Evolutionary conservation across 345 rosid genomes (phyloP), one percentile per base, ranked within the genome.

Genomic region (Mallotus nudiflorus): DNA sequence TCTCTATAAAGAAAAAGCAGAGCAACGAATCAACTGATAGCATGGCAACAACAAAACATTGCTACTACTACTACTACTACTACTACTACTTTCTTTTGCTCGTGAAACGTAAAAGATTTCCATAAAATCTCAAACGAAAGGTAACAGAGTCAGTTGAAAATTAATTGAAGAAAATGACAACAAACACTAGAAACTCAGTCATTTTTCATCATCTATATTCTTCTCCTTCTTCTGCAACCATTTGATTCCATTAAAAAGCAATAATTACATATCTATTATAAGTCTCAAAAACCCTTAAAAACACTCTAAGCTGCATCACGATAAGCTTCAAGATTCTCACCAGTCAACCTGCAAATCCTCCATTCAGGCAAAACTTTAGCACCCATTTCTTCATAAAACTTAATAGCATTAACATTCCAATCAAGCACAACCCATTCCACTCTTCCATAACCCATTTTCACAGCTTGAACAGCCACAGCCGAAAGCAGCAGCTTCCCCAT

Each of bases 371-470:
- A 75, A 42, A 91, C 71, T 67, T 82, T 60, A 49, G 98, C 98
- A 15, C 98, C 98, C 97, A 93, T 86, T 44, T 84, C 88, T 72
- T 93, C 96, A 27, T 91, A 91, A 40, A 93, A 93, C 76, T 80
- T 82, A 3, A 89, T 88, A 6, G 97, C 92, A 73, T 88, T 89
- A 24, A 78, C 81, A 73, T 93, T 93, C 98, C 96, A 91, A 71
- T 91, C 97, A 69, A 89, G 90, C 69, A 91, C 98, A 46, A 81
- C 75, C 97, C 97, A 91, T 64, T 89, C 97, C 6, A 93, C 97
- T 65, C 97, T 89, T 18, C 96, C 96, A 48, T 93, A 91, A 50
- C 84, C 91, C 92, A 93, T 89, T 67, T 83, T 88, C 85, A 82
- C 93, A 4, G 96, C 92, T 73, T 91, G 97, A 51, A 68, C 75